These are phyloP conservation scores for Gracilaria gracilis DNA, from an alignment of 23 red algal genomes.

Conservation along the genomic window DNA sequence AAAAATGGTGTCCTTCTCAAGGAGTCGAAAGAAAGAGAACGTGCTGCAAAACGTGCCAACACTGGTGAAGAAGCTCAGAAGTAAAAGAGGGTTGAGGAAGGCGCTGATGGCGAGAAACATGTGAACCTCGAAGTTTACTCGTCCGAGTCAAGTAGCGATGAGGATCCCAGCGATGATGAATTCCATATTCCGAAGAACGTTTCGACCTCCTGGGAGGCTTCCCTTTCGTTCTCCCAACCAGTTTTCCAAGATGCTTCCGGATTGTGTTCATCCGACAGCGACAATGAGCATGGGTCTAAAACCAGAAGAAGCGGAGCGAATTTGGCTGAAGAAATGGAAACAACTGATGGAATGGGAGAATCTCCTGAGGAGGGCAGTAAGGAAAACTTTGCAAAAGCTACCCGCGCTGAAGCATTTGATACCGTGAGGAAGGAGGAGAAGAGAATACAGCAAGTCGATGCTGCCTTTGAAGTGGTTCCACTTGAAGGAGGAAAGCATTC, in stretches of 20 bases:
- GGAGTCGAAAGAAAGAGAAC: slow-evolving; percentile 56
- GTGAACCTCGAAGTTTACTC: slow-evolving; percentile 47
- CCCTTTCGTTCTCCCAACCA: slow-evolving; percentile 75
- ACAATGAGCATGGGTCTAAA: neutral
- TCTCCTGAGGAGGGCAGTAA: neutral
- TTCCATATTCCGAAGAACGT: neutral
- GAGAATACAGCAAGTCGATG: slow-evolving; percentile 1
- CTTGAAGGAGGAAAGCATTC: neutral
- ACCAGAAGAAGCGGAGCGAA: too few species aligned
- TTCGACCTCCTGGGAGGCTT: slow-evolving; percentile 51
- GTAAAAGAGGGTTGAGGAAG: neutral
- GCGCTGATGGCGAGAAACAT: neutral
- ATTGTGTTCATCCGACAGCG: slow-evolving; percentile 36
- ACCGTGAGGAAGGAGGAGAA: slow-evolving; percentile 31
- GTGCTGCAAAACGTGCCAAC: slow-evolving; percentile 31
- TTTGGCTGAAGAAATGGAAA: neutral
- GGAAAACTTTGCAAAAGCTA: slow-evolving; percentile 36
- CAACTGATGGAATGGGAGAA: slow-evolving; percentile 8
- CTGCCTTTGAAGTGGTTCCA: slow-evolving; percentile 61
- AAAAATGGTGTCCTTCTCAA: slow-evolving; percentile 63
- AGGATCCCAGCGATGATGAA: slow-evolving; percentile 35
- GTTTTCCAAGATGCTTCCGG: slow-evolving; percentile 62
- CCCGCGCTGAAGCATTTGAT: slow-evolving; percentile 33
- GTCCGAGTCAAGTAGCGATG: slow-evolving; percentile 54
- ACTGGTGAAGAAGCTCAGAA: slow-evolving; percentile 24